These are phyloP conservation scores for Ziziphus jujuba DNA, from an alignment of 306 rosid genomes.

Conservation along the genomic window DNA sequence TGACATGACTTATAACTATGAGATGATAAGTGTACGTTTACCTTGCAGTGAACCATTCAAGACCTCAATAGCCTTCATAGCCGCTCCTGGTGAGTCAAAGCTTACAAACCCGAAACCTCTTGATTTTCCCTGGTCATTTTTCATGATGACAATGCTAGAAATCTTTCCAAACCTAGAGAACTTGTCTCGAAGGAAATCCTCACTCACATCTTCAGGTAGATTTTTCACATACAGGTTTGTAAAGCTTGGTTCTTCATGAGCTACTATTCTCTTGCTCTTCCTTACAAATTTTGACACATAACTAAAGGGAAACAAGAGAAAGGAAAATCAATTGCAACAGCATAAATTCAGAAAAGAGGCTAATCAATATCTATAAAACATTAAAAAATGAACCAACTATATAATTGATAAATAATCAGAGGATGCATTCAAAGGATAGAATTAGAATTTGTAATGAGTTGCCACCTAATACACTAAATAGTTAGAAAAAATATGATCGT, in stretches of 20 bases:
- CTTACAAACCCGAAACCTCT: constrained; percentile 29
- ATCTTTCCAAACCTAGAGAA: constrained; percentile 21
- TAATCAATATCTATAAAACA: neutral
- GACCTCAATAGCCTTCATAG: constrained; percentile 14
- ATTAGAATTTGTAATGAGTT: no score
- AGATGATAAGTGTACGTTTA: neutral
- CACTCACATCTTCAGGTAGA: constrained; percentile 16
- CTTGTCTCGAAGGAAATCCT: constrained; percentile 5
- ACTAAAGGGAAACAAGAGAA: neutral
- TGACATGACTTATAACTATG: neutral
- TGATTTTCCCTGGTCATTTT: constrained; percentile 22
- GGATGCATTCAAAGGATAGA: no score
- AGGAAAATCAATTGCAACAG: neutral
- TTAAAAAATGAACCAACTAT: neutral
- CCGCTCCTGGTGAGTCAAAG: constrained; percentile 12
- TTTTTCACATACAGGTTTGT: constrained; percentile 26
- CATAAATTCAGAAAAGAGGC: neutral
- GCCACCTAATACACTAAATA: no score
- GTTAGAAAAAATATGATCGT: no score
- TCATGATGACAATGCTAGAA: constrained; percentile 7
- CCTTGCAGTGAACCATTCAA: constrained; percentile 18
- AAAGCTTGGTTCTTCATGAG: constrained; percentile 4
- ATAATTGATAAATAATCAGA: neutral
- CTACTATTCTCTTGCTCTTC: constrained; percentile 3
- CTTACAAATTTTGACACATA: constrained; percentile 18